Evolutionary conservation across 768 basidiomycete species (phyloP).

Genomic region (Kwoniella sp.): DNA sequence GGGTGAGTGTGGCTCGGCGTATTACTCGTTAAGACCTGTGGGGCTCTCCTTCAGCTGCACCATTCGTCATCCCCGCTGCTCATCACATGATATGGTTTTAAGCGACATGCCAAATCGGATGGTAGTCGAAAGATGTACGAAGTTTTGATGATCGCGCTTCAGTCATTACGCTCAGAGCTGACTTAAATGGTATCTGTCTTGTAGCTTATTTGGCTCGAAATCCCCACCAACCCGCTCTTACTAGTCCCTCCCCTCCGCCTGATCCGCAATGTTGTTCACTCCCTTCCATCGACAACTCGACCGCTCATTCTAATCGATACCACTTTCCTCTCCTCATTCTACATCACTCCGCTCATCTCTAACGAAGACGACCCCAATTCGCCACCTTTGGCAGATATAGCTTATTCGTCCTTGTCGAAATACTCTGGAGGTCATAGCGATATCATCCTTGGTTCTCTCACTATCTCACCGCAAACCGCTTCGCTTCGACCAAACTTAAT

Average conservation of each 20-base stretch:
- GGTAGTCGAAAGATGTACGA: too few species aligned
- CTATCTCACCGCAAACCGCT: slow-evolving; percentile 53
- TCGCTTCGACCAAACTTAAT: slow-evolving; percentile 57
- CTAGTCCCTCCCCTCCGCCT: slow-evolving; percentile 77
- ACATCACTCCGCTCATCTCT: slow-evolving; percentile 74
- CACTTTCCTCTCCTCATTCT: slow-evolving; percentile 92
- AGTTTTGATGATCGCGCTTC: too few species aligned
- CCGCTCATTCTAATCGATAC: slow-evolving; percentile 90
- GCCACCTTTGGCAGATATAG: slow-evolving; percentile 72
- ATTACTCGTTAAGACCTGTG: too few species aligned
- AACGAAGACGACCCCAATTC: slow-evolving; percentile 7
- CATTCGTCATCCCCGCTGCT: too few species aligned
- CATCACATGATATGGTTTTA: too few species aligned
- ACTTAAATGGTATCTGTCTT: not conserved
- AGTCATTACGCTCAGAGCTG: not conserved
- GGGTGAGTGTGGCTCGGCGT: slow-evolving; percentile 64
- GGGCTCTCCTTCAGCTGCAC: too few species aligned
- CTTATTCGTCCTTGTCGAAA: slow-evolving; percentile 71
- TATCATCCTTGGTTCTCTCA: slow-evolving; percentile 82
- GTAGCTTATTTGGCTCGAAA: slow-evolving; percentile 90
- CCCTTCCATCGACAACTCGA: slow-evolving; percentile 57
- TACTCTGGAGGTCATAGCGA: slow-evolving; percentile 94
- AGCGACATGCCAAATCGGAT: too few species aligned
- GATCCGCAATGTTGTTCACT: slow-evolving; percentile 67
- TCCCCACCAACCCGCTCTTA: slow-evolving; percentile 92